These are phyloP conservation scores for Talaromyces amestolkiae DNA, from an alignment of 2,329 filamentous ascomycete genomes.

Conservation along the genomic window DNA sequence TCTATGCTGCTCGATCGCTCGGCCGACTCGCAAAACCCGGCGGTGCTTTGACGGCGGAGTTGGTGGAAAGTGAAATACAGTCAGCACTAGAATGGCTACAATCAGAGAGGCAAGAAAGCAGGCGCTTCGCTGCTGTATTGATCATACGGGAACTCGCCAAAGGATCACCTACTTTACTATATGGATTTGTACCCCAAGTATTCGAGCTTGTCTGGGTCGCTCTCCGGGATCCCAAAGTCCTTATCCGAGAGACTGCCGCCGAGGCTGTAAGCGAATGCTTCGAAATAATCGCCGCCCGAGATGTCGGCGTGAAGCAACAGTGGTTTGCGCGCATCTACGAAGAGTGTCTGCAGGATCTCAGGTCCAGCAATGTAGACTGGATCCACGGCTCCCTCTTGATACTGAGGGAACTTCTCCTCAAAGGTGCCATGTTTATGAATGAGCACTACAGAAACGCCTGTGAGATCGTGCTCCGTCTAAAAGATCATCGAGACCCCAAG, in stretches of 20 bases:
- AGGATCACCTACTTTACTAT: conserved; percentile 92
- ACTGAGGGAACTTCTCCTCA: conserved; percentile 85
- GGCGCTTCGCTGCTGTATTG: conserved; percentile 88
- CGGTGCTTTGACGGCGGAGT: conserved; percentile 87
- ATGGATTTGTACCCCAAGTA: conserved; percentile 90
- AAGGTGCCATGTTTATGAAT: conserved; percentile 99
- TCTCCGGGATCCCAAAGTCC: conserved; percentile 79
- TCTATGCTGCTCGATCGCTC: conserved; percentile 81
- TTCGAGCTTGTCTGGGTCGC: conserved; percentile 97
- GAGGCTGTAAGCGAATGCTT: conserved; percentile 95
- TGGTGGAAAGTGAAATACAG: conserved; percentile 96
- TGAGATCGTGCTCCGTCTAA: conserved; percentile 87
- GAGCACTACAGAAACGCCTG: conserved; percentile 88
- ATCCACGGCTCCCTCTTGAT: conserved; percentile 93
- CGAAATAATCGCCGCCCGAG: conserved; percentile 89
- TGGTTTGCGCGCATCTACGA: conserved; percentile 92
- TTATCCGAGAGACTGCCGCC: conserved; percentile 87
- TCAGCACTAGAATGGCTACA: conserved; percentile 96
- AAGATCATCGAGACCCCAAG: conserved; percentile 84
- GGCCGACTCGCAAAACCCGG: conserved; percentile 89
- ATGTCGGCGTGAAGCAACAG: conserved; percentile 77
- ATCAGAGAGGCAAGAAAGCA: conserved; percentile 87
- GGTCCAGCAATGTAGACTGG: conserved; percentile 76
- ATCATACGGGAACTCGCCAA: conserved; percentile 86
- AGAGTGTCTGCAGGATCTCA: conserved; percentile 76